Conservation (phyloP, 495 filamentous ascomycete species). For the Penicillium coprophilum region DNA sequence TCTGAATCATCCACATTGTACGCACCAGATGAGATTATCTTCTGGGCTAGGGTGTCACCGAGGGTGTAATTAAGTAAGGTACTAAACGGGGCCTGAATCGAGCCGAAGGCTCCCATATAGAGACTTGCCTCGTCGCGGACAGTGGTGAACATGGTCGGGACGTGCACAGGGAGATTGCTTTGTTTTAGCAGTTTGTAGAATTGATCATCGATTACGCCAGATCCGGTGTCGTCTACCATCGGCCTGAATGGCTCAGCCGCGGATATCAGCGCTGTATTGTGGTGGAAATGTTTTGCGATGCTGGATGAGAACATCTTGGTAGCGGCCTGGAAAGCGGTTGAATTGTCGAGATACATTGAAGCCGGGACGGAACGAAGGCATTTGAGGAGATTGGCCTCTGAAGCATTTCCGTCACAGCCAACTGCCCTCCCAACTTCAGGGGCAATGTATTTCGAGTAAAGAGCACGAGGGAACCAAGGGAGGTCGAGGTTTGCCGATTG, state of each 20-base stretch:
- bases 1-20: slow-evolving; percentile 21
- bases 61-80: slow-evolving; percentile 17
- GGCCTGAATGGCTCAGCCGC: slow-evolving; percentile 31
- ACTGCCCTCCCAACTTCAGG: slow-evolving; percentile 27
- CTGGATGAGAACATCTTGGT: slow-evolving; percentile 7
- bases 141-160: slow-evolving; percentile 34
- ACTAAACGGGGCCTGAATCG: slow-evolving; percentile 14
- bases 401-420: slow-evolving; percentile 21
- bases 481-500: slow-evolving; percentile 29
- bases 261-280: slow-evolving; percentile 24
- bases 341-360: slow-evolving; percentile 28
- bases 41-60: slow-evolving; percentile 16
- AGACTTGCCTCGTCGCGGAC: slow-evolving; percentile 30
- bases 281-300: slow-evolving; percentile 19
- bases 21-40: slow-evolving; percentile 18
- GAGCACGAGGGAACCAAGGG: slow-evolving; percentile 30
- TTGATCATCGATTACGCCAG: slow-evolving; percentile 32
- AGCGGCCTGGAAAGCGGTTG: slow-evolving; percentile 20
- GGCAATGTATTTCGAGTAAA: slow-evolving; percentile 25
- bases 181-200: slow-evolving; percentile 28
- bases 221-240: slow-evolving; percentile 27
- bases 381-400: slow-evolving; percentile 20
- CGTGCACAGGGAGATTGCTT: slow-evolving; percentile 24
- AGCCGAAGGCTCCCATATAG: slow-evolving; percentile 21
- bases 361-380: slow-evolving; percentile 31